Evolutionary conservation across 1,284 basidiomycete genomes (phyloP), one percentile per base, ranked within the genome.

Genomic region (Apiotrichum siamense): DNA sequence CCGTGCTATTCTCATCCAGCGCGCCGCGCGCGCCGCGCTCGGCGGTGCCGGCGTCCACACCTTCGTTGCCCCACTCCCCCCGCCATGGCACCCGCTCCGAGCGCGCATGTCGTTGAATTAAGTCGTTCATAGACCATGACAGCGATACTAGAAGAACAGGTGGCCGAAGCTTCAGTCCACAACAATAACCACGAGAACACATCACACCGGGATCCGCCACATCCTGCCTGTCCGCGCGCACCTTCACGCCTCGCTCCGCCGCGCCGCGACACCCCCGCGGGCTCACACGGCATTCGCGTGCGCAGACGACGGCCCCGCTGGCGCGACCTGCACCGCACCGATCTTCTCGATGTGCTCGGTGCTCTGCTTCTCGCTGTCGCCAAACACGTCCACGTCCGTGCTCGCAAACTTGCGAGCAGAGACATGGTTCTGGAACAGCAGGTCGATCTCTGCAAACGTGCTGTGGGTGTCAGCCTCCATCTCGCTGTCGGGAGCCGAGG

Each of bases 381-480:
- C 50, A 42, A 57, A 57, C 20, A 39, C 44, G 35, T 57, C 61
- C 15, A 60, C 63, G 3, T 44, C 25, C 18, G 65, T 65, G 15
- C 36, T 29, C 7, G 50, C 41, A 42, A 68, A 68, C 44, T 63
- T 57, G 51, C 63, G 59, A 4, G 66, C 66, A 7, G 60, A 46
- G 25, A 66, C 36, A 1, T 39, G n/a, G 27, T 55, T 46, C 37
- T 62, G 57, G 55, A 77, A 77, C 23, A 77, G 63, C 31, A 74
- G 46, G 56, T 77, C 76, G 27, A 77, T 63, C 48, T 76, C 74
- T 25, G 71, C 73, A 49, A 72, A 76, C 0, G 75, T 72, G 24
- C 29, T 31, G 29, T 17, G 29, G 29, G 29, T 31, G n/a, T n/a
- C n/a, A n/a, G n/a, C n/a, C n/a, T n/a, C n/a, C n/a, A n/a, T n/a